Base-by-base conservation (phyloP, 345 rosid genomes). In the Citrus mangshanensis region DNA sequence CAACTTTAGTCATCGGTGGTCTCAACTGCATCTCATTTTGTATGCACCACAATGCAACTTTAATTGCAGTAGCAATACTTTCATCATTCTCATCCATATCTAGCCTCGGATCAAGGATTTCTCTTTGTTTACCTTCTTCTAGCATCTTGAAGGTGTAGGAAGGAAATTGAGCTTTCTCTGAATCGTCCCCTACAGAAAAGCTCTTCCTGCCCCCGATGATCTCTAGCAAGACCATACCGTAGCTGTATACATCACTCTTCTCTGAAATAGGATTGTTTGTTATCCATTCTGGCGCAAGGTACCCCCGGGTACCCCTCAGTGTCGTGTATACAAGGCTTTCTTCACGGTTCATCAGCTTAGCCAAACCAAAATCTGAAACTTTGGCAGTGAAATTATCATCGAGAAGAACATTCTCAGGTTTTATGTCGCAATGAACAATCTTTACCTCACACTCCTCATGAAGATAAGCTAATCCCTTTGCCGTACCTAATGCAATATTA, bases 281-380 rank as follows among this genome's bases (percentile, higher is more conserved):
- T 77, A 88, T 85, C 93, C 93, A 89, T 78, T 89, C 91, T 2
- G 93, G 93, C 19, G 93, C 91, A 60, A 89, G 86, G 75, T 89
- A 89, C 22, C 93, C 93, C 74, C 93, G 81, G 3, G 93, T 89
- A 9, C 91, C 92, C 64, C 90, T 82, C 55, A 88, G 56, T 21
- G 87, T 88, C 0, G 90, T 88, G 54, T 80, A 82, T 38, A 86
- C 87, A 65, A 77, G 84, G 73, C 89, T 88, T 67, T 86, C 86
- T 71, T 88, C 90, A 6, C 89, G 77, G 60, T 68, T 86, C 90
- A 86, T 88, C 42, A 88, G 82, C 82, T 88, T 88, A 0, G 90
- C 90, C 76, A 88, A 73, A 32, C 90, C 90, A 72, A 88, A 88
- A 78, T 88, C 90, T 5, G 90, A 86, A 66, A 88, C 90, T 70